A percentile compares a stretch with the other conserved stretches of the same genome.
Conservation (phyloP, 352 stramenopile genomes). For the Nothophytophthora sp. region DNA sequence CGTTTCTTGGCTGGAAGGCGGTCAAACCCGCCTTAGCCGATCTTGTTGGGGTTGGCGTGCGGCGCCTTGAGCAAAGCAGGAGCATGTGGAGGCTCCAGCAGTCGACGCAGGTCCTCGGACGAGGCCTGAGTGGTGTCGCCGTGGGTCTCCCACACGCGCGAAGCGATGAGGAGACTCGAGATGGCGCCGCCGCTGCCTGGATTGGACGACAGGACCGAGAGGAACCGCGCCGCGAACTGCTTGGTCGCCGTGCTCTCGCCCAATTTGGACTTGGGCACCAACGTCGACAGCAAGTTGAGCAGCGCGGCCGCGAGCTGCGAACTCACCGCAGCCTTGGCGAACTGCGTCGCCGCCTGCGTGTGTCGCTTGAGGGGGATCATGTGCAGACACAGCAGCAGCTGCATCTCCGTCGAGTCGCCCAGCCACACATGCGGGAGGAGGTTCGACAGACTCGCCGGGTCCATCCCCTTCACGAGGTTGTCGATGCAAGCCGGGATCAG, state of each 20-base stretch:
- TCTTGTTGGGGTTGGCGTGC: constrained; percentile 86
- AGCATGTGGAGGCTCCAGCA: constrained; percentile 72
- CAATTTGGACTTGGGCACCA: constrained; percentile 81
- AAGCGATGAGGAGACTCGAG: constrained; percentile 77
- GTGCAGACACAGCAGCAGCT: constrained; percentile 83
- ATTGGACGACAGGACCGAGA: constrained; percentile 84
- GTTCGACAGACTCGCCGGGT: constrained; percentile 67
- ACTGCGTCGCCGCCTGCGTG: constrained; percentile 83
- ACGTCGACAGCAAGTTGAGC: constrained; percentile 80
- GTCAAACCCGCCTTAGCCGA: constrained; percentile 54
- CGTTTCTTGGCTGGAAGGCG: too few species aligned
- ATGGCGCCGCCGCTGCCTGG: constrained; percentile 83
- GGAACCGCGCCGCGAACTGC: constrained; percentile 78
- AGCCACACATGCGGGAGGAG: constrained; percentile 79
- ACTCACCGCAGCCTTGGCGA: constrained; percentile 79
- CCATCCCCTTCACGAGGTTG: constrained; percentile 88
- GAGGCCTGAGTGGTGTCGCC: constrained; percentile 81
- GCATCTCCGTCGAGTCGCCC: constrained; percentile 78
- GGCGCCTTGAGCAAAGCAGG: constrained; percentile 78
- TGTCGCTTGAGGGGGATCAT: constrained; percentile 90
- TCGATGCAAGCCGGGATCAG: constrained; percentile 87
- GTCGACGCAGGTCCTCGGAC: constrained; percentile 74
- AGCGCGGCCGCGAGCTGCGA: constrained; percentile 74
- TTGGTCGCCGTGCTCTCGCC: constrained; percentile 83
- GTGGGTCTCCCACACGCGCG: constrained; percentile 82